phyloP scores from a whole-genome alignment of 352 stramenopile genomes.

The Phytopythium kandeliae region DNA sequence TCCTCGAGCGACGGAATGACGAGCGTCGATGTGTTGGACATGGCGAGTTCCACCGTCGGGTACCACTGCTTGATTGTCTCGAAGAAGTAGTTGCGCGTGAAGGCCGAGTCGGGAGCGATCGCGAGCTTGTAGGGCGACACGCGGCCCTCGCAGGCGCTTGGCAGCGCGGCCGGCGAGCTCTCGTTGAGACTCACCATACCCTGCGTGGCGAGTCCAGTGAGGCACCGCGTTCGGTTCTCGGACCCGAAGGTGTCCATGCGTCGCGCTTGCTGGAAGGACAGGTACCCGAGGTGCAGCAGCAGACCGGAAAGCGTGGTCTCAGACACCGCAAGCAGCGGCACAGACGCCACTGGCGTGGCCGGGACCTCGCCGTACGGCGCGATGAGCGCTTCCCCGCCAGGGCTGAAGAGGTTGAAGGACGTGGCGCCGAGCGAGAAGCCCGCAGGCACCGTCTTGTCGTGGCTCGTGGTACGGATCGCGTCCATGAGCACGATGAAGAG shows the following conservation, averaged over 20 bases:
- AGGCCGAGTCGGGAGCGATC: constrained; percentile 41
- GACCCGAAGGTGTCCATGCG: constrained; percentile 31
- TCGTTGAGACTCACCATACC: constrained; percentile 28
- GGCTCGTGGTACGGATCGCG: constrained; percentile 39
- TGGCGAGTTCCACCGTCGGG: constrained; percentile 29
- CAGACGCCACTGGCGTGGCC: constrained; percentile 1
- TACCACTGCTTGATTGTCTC: constrained; percentile 45
- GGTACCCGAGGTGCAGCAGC: constrained; percentile 37
- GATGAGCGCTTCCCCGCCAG: constrained; percentile 24
- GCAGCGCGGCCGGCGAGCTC: constrained; percentile 26
- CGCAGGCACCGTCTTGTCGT: constrained; percentile 22
- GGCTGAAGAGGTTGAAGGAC: constrained; percentile 41
- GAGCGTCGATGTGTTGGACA: constrained; percentile 21
- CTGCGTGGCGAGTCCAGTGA: not conserved
- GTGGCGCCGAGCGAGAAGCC: constrained; percentile 27
- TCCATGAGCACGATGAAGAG: constrained; percentile 55
- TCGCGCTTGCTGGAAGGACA: constrained; percentile 28
- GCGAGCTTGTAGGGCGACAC: constrained; percentile 55
- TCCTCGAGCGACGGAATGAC: constrained; percentile 41
- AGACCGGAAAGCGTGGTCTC: constrained; percentile 62
- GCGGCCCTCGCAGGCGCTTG: constrained; percentile 23
- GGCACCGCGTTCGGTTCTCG: constrained; percentile 17
- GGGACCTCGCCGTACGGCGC: constrained; percentile 10
- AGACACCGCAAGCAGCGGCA: constrained; percentile 26
- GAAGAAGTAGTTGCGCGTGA: constrained; percentile 54